These are phyloP conservation scores for Papiliotrema terrestris DNA, from an alignment of 1,284 basidiomycete genomes.

Conservation along the genomic window DNA sequence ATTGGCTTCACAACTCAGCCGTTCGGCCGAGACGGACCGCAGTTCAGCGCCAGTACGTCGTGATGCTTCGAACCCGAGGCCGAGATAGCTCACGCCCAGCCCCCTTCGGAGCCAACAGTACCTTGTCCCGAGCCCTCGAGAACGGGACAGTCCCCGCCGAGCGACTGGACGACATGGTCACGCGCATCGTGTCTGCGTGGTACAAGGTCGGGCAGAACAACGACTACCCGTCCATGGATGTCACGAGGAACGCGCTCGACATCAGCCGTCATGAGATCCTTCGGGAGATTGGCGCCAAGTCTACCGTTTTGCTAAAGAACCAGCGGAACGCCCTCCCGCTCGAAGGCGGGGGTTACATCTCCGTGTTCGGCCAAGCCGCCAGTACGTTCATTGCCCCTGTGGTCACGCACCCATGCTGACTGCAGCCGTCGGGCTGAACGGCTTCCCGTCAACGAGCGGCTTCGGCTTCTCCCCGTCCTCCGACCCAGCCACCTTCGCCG, in stretches of 20 bases:
- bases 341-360: constrained; percentile 3
- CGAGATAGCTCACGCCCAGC: neutral
- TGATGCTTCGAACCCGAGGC: neutral
- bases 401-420: too few species aligned
- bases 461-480: constrained; percentile 1
- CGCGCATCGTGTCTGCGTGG: constrained; percentile 28
- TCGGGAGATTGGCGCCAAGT: constrained; percentile 20
- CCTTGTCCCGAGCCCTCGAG: constrained; percentile 12
- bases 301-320: constrained; percentile 15
- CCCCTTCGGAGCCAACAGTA: constrained; percentile 9
- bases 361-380: constrained; percentile 2
- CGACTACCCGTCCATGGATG: constrained; percentile 7
- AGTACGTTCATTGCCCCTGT: constrained; percentile 4
- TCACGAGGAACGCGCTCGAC: constrained; percentile 15
- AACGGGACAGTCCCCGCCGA: constrained; percentile 24
- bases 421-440: constrained; percentile 10
- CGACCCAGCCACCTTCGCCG: constrained; percentile 7
- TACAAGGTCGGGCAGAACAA: constrained; percentile 33
- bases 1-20: constrained; percentile 8
- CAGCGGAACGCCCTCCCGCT: constrained; percentile 7
- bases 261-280: constrained; percentile 13
- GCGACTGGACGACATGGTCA: constrained; percentile 36
- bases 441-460: constrained; percentile 9
- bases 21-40: constrained; percentile 3
- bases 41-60: constrained; percentile 1